These are phyloP conservation scores for Backusella morwellensis DNA, from an alignment of 192 early-diverging fungal species.

Conservation along the genomic window DNA sequence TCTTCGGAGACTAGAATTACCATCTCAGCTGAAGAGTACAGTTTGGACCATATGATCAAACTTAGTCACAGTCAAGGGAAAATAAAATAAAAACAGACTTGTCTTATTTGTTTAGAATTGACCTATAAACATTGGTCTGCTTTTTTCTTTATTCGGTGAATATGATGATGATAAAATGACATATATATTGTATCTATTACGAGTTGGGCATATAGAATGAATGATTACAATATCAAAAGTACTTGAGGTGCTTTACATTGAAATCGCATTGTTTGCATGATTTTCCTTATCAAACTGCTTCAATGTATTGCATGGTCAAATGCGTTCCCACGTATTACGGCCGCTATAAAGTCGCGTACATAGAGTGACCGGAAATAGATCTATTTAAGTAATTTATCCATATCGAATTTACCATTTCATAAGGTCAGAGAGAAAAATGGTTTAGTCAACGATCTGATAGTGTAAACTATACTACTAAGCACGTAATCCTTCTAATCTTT, in stretches of 20 bases:
- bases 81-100: neutral
- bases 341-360: neutral
- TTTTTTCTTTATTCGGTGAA: neutral
- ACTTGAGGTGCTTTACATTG: neutral
- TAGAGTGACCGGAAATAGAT: neutral
- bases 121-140: neutral
- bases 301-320: neutral
- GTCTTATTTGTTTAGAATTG: neutral
- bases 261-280: neutral
- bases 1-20: neutral
- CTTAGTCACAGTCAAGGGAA: conserved; percentile 1
- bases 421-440: too few relatives aligned
- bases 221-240: neutral
- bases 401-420: neutral
- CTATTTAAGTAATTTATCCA: neutral
- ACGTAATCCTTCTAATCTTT: neutral
- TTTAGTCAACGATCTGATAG: neutral
- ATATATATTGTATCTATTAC: neutral
- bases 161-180: neutral
- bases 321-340: neutral
- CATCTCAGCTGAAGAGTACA: conserved; percentile 5
- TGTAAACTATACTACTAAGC: neutral
- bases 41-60: neutral
- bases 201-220: too few relatives aligned
- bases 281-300: neutral